Percentiles rank a stretch among this genome's conserved stretches.
Conservation (phyloP, 2,329 filamentous ascomycete genomes). For the Aotearoamyces nothofagi region DNA sequence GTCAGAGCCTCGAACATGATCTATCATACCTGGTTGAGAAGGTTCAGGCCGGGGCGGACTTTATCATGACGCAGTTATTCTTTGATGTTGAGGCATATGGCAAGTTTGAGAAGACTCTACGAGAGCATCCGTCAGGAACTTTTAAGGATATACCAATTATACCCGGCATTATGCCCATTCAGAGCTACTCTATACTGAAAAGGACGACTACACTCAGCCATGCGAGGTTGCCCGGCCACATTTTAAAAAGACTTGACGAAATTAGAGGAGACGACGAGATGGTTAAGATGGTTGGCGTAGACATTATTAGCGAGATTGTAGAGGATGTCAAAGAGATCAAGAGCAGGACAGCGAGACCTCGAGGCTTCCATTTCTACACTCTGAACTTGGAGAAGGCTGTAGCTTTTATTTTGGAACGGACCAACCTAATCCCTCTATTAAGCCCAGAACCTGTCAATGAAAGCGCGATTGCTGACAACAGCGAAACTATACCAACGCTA, state of each 20-base stretch:
- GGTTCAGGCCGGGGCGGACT: conserved; percentile 80
- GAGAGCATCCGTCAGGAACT: conserved; percentile 66
- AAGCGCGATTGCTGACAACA: conserved; percentile 25
- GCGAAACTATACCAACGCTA: conserved; percentile 27
- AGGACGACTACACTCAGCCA: conserved; percentile 90
- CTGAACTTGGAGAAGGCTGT: conserved; percentile 94
- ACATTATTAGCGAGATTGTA: conserved; percentile 74
- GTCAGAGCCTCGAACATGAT: conserved; percentile 60
- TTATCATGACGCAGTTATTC: conserved; percentile 97
- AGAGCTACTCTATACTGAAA: conserved; percentile 92
- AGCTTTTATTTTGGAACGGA: conserved; percentile 78
- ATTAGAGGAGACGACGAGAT: conserved; percentile 69
- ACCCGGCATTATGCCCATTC: conserved; percentile 92
- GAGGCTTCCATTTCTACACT: conserved; percentile 95
- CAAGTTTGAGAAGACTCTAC: conserved; percentile 60
- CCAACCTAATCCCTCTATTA: conserved; percentile 57
- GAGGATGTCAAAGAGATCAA: conserved; percentile 57
- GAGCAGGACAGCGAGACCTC: conserved; percentile 38
- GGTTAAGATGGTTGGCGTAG: conserved; percentile 66
- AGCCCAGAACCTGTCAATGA: conserved; percentile 29
- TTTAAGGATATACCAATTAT: conserved; percentile 86
- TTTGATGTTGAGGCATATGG: conserved; percentile 79
- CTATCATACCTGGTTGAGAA: conserved; percentile 84
- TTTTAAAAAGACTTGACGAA: conserved; percentile 55
- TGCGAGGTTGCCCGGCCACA: conserved; percentile 57